These are phyloP conservation scores for Candida namnaoensis DNA, from an alignment of 805 yeast species.

Conservation along the genomic window DNA sequence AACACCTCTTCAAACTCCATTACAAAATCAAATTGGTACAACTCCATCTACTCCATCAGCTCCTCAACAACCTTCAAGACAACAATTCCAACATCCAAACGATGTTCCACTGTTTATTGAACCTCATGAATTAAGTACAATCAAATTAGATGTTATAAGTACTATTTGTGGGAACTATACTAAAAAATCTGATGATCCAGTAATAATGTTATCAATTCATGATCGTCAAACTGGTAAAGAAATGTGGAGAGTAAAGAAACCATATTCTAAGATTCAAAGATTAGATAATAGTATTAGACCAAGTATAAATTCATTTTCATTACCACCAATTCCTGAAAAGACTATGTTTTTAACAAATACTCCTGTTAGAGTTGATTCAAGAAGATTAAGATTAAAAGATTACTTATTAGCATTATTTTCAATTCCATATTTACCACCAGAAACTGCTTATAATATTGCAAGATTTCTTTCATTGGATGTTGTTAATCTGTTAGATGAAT, in stretches of 20 bases:
- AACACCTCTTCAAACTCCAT: not conserved
- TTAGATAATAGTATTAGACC: conserved; percentile 55
- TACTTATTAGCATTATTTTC: conserved; percentile 51
- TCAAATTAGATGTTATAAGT: conserved; percentile 38
- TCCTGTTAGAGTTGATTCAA: conserved; percentile 57
- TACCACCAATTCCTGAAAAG: conserved; percentile 62
- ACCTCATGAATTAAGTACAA: conserved; percentile 48
- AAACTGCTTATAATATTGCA: conserved; percentile 45
- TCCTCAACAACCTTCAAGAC: not conserved
- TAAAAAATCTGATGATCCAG: conserved; percentile 47
- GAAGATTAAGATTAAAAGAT: conserved; percentile 46
- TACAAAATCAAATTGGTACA: not conserved
- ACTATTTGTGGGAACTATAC: conserved; percentile 32
- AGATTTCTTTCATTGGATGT: conserved; percentile 61
- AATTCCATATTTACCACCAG: conserved; percentile 49
- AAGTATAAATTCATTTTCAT: conserved; percentile 33
- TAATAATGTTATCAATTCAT: conserved; percentile 50
- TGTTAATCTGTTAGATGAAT: conserved; percentile 48
- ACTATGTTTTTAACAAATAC: conserved; percentile 44
- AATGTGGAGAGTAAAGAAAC: conserved; percentile 68
- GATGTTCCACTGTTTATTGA: conserved; percentile 46
- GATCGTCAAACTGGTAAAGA: conserved; percentile 56
- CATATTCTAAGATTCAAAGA: conserved; percentile 46
- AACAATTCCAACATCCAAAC: conserved; percentile 11
- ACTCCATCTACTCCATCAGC: not conserved